These are phyloP conservation scores for Rhodosorus marinus DNA, from an alignment of 23 red algal genomes.

Conservation along the genomic window DNA sequence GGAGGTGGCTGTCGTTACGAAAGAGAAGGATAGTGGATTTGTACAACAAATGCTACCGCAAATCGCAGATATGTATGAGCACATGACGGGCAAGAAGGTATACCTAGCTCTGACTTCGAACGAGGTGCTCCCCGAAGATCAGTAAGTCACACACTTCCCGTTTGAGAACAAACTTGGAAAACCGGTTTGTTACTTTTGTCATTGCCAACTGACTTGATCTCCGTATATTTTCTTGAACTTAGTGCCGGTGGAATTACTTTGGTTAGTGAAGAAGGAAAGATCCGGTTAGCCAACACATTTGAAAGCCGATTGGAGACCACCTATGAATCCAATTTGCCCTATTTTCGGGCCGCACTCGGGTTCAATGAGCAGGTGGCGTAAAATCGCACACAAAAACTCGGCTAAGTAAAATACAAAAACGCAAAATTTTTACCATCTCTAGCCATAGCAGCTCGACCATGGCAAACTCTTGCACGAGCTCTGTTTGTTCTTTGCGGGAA, in stretches of 20 bases:
- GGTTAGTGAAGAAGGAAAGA: slow-evolving; percentile 54
- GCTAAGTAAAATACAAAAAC: neutral
- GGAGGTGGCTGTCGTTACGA: slow-evolving; percentile 31
- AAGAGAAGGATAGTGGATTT: slow-evolving; percentile 28
- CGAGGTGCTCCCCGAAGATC: neutral
- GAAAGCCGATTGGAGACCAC: slow-evolving; percentile 93
- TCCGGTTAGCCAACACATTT: slow-evolving; percentile 88
- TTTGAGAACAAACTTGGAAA: neutral
- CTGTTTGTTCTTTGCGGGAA: neutral
- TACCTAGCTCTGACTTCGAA: neutral
- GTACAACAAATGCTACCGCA: slow-evolving; percentile 21
- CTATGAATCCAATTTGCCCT: slow-evolving; percentile 87
- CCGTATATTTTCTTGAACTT: neutral
- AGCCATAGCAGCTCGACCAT: neutral
- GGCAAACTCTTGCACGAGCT: neutral
- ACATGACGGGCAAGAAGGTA: slow-evolving; percentile 1
- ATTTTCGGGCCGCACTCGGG: slow-evolving; percentile 60
- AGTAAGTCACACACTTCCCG: neutral
- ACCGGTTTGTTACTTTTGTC: neutral
- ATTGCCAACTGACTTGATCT: neutral
- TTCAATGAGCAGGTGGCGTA: neutral
- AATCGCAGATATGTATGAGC: slow-evolving; percentile 19
- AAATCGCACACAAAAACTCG: neutral
- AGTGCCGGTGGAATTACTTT: slow-evolving; percentile 62
- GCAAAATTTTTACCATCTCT: neutral